phyloP scores from a whole-genome alignment of 2,329 filamentous ascomycete species.

The Blumeria hordei region DNA sequence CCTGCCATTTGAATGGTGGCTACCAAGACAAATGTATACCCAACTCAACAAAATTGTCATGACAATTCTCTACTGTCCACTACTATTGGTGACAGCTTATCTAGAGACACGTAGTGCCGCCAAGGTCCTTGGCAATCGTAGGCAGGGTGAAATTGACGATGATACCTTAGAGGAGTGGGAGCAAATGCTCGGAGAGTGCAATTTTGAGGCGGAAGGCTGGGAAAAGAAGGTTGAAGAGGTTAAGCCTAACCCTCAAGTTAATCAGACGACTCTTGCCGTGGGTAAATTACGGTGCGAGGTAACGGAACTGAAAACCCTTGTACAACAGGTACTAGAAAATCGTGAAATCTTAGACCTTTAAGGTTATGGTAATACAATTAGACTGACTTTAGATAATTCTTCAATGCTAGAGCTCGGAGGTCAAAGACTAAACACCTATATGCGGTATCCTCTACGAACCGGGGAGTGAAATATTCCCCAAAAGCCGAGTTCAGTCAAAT shows the following conservation, averaged over 20 bases:
- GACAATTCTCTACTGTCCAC: conserved; percentile 60
- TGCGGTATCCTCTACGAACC: too few relatives aligned
- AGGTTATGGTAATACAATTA: too few relatives aligned
- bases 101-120: conserved; percentile 42
- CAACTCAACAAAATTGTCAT: conserved; percentile 74
- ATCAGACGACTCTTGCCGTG: conserved; percentile 50
- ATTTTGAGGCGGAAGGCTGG: conserved; percentile 74
- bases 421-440: too few relatives aligned
- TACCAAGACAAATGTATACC: conserved; percentile 45
- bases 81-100: conserved; percentile 55
- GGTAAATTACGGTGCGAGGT: conserved; percentile 32
- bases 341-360: neutral
- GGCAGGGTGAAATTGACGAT: conserved; percentile 67
- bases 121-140: conserved; percentile 47
- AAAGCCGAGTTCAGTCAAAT: too few relatives aligned
- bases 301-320: conserved; percentile 25
- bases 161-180: conserved; percentile 87
- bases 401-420: too few relatives aligned
- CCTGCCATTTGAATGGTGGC: conserved; percentile 86
- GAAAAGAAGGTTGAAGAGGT: conserved; percentile 50
- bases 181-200: conserved; percentile 43
- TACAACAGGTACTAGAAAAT: conserved; percentile 9
- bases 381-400: too few relatives aligned
- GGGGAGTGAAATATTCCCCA: too few relatives aligned
- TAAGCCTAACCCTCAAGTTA: conserved; percentile 60